Evolutionary conservation across 306 rosid genomes (phyloP).

Genomic region (Dalbergia cochinchinensis): DNA sequence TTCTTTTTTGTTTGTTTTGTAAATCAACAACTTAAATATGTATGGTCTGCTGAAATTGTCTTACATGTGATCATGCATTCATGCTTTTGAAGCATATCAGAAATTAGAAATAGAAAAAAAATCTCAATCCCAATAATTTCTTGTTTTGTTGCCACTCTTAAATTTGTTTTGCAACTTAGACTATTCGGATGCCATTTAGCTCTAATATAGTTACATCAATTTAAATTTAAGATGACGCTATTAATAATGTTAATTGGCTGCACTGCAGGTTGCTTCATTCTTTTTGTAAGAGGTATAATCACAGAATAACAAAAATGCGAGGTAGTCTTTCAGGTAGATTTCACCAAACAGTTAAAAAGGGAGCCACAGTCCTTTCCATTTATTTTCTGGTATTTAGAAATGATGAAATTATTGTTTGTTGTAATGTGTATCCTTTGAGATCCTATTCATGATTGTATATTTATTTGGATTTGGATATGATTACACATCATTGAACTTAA

Average conservation of each 20-base stretch:
- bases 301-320: constrained; percentile 17
- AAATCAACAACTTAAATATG: constrained; percentile 10
- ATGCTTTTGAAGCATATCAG: no score
- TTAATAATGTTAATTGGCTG: constrained; percentile 39
- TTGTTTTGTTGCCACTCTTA: no score
- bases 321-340: constrained; percentile 38
- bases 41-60: no score
- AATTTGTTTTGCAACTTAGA: no score
- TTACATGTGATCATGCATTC: no score
- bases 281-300: constrained; percentile 49
- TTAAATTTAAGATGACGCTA: neutral
- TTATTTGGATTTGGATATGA: constrained; percentile 28
- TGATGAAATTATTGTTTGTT: constrained; percentile 23
- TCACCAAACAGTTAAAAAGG: constrained; percentile 21
- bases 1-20: neutral
- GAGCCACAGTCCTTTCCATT: constrained; percentile 32
- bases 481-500: neutral
- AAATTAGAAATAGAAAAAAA: neutral
- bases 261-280: constrained; percentile 58
- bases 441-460: constrained; percentile 36
- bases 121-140: neutral
- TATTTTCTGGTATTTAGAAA: constrained; percentile 19
- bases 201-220: neutral
- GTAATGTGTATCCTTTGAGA: constrained; percentile 29
- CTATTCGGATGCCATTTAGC: neutral